Evolutionary conservation across 768 basidiomycete genomes (phyloP).

Genomic region (Suillus occidentalis): DNA sequence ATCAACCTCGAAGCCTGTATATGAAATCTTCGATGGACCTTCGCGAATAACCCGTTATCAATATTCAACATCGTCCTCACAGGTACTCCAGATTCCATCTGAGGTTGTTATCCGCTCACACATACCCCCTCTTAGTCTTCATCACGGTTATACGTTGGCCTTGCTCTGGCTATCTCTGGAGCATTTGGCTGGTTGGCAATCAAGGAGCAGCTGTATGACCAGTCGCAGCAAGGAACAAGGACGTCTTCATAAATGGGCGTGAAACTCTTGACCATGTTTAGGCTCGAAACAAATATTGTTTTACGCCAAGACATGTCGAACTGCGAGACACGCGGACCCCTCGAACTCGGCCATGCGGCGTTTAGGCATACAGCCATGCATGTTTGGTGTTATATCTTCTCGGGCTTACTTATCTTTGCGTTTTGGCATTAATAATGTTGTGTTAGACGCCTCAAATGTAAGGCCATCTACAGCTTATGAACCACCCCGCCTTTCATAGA

Average conservation of each 20-base stretch:
- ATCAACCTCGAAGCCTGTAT: constrained; percentile 32
- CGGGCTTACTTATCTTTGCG: background rate
- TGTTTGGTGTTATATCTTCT: background rate
- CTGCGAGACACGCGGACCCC: too few species aligned
- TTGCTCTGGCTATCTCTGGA: constrained; percentile 21
- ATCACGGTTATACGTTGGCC: constrained; percentile 11
- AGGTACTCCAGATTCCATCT: constrained; percentile 17
- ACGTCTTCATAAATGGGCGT: background rate
- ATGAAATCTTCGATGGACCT: constrained; percentile 48
- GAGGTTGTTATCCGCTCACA: background rate
- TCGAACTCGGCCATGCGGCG: background rate
- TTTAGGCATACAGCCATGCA: background rate
- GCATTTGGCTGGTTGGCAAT: constrained; percentile 24
- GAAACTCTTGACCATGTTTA: background rate
- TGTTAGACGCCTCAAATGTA: background rate
- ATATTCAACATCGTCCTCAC: constrained; percentile 11
- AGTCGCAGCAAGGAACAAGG: background rate
- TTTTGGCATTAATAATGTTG: background rate
- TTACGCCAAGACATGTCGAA: background rate
- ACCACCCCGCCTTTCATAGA: background rate
- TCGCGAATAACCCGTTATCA: constrained; percentile 31
- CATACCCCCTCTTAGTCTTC: background rate
- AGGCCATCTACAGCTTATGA: too few species aligned
- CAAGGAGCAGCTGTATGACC: constrained; percentile 11
- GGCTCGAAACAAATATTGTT: background rate